Base-by-base conservation (phyloP, 2,329 filamentous ascomycete species). In the Paramyrothecium sp. region DNA sequence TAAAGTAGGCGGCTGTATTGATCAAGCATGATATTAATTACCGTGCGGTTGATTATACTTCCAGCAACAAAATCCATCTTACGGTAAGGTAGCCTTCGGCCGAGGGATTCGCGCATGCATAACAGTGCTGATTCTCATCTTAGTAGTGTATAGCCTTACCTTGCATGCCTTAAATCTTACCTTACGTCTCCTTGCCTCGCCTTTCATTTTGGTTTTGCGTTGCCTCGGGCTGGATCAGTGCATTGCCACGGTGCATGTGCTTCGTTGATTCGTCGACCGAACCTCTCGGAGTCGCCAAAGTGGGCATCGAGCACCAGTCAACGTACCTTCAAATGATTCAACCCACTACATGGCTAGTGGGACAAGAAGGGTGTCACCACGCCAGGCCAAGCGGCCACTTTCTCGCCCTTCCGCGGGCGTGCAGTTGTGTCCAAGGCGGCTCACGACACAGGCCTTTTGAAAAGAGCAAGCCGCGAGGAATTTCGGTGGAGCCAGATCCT, bases 161-260 rank as follows among this genome's bases (percentile, higher is more conserved):
- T 19, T 44, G n/a, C 38, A 44, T 44, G 13, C 38, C 38, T 44
- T 16, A 19, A 7, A 16, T 16, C n/a, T 7, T 44, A 19, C 38
- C 38, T 44, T 16, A 12, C 13, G 5, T 44, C n/a, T 4, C 5
- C 38, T 44, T 16, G 38, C 38, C 38, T 19, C 26, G 26, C 26
- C 26, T 30, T 30, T n/a, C n/a, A n/a, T n/a, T n/a, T n/a, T n/a
- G n/a, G 26, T 30, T 30, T 30, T 4, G 26, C 26, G 26, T 30
- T 44, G 38, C n/a, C 38, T 16, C 13, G 38, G 38, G 38, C 13
- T 16, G 38, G 38, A 44, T 16, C 38, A 17, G 38, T 44, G 38
- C 38, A 44, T 30, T 30, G 60, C 53, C 17, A 54, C 57, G 34
- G 58, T 59, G 16, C 19, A 4, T 46, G 17, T 46, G 41, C 26